A percentile compares a stretch with the other conserved stretches of the same genome.
Evolutionary conservation across 163 green algal genomes (phyloP).

Genomic region (Prototheca cutis): DNA sequence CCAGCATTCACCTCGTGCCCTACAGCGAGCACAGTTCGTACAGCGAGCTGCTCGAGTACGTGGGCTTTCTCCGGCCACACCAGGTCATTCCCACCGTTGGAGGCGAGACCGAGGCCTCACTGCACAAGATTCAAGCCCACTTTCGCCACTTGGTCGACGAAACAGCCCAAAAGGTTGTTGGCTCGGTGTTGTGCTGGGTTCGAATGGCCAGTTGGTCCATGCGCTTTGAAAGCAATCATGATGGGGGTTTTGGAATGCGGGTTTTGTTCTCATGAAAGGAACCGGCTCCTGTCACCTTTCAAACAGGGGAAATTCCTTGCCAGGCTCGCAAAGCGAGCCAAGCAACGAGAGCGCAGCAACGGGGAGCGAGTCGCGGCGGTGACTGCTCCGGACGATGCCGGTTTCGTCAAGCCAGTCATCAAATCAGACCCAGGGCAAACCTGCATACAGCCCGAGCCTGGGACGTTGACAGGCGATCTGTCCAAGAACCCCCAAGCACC

Average conservation of each 20-base stretch:
- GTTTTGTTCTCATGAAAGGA: too few species aligned
- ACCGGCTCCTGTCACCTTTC: too few species aligned
- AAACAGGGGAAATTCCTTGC: too few species aligned
- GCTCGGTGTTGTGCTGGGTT: neutral
- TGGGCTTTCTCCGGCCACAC: constrained; percentile 50
- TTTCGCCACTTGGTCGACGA: constrained; percentile 56
- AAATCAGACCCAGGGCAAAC: too few species aligned
- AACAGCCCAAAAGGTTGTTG: neutral
- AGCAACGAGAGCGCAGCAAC: too few species aligned
- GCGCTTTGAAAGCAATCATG: neutral
- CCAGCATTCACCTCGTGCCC: constrained; percentile 61
- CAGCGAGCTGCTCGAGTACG: constrained; percentile 57
- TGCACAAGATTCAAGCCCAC: constrained; percentile 47
- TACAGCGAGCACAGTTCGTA: constrained; percentile 72
- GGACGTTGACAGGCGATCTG: too few species aligned
- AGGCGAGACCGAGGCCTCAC: constrained; percentile 30
- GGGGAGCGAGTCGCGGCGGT: too few species aligned
- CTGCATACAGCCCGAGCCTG: too few species aligned
- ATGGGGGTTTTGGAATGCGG: constrained; percentile 45
- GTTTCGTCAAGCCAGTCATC: too few species aligned
- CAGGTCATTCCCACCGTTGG: constrained; percentile 72
- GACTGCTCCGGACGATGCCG: too few species aligned
- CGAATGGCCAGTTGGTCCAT: neutral
- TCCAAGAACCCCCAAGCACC: too few species aligned
- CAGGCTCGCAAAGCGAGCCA: too few species aligned